Evolutionary conservation across 768 basidiomycete genomes (phyloP).

Genomic region (Naganishia randhawae): DNA sequence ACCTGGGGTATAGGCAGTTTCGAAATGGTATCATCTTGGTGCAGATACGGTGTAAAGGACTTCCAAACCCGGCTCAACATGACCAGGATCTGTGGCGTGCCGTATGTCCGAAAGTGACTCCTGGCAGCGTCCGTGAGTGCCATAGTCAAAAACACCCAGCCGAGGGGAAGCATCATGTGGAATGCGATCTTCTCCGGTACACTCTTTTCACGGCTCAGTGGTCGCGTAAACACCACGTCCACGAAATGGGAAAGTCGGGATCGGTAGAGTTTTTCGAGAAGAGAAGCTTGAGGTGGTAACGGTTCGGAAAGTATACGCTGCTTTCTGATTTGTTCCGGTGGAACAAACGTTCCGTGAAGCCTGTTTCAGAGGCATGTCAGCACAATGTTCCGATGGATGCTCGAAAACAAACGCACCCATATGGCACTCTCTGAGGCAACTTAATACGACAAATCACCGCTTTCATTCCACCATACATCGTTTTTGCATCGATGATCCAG

Average conservation of each 20-base stretch:
- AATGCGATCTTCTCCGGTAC: slow-evolving; percentile 35
- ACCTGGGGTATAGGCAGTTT: slow-evolving; percentile 17
- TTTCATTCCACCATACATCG: slow-evolving; percentile 40
- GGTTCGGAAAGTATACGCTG: slow-evolving; percentile 32
- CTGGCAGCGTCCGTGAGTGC: slow-evolving; percentile 31
- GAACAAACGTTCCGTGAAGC: slow-evolving; percentile 44
- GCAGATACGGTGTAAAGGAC: slow-evolving; percentile 6
- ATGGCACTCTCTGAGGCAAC: slow-evolving; percentile 49
- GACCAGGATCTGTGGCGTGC: background rate
- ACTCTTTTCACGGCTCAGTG: slow-evolving; percentile 33
- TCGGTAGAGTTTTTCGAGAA: slow-evolving; percentile 40
- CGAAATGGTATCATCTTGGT: background rate
- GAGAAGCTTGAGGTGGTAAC: slow-evolving; percentile 35
- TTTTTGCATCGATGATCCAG: slow-evolving; percentile 52
- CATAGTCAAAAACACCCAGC: slow-evolving; percentile 34
- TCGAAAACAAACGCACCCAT: slow-evolving; percentile 38
- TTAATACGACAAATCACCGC: slow-evolving; percentile 45
- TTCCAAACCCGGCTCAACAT: background rate
- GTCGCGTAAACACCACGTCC: slow-evolving; percentile 41
- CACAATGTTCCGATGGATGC: too few relatives aligned
- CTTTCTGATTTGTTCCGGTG: slow-evolving; percentile 28
- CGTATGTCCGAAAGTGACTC: slow-evolving; percentile 1
- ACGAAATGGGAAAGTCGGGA: slow-evolving; percentile 41
- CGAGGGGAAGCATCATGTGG: slow-evolving; percentile 36
- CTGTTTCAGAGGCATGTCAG: slow-evolving; percentile 29